Conservation (phyloP, 345 rosid genomes). For the Murraya koenigii region DNA sequence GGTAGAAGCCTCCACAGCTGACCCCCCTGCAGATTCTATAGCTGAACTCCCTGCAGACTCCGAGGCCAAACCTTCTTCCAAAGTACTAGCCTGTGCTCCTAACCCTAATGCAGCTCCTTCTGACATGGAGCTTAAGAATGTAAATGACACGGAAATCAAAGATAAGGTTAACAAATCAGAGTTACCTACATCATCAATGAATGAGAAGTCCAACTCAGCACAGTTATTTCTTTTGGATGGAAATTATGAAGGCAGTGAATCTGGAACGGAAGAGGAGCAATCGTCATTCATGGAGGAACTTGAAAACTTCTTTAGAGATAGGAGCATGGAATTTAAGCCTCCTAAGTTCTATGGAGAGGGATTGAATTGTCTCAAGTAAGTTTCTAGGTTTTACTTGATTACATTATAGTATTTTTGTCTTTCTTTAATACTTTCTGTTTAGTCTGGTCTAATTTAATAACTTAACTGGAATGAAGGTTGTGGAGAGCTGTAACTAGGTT, state of each 20-base stretch:
- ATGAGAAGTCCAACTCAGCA: conserved; percentile 36
- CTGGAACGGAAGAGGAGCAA: conserved; percentile 71
- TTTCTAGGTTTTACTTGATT: conserved; percentile 8
- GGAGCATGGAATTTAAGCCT: conserved; percentile 61
- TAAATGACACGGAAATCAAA: conserved; percentile 27
- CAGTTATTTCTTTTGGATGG: conserved; percentile 47
- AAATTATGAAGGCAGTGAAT: conserved; percentile 43
- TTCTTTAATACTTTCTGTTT: neutral
- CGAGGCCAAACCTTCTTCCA: conserved; percentile 24
- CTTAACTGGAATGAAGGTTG: conserved; percentile 39
- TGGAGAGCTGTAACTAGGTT: conserved; percentile 69
- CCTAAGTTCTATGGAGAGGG: conserved; percentile 73
- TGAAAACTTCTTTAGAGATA: conserved; percentile 55
- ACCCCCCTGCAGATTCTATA: neutral
- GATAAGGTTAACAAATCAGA: conserved; percentile 29
- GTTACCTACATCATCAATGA: conserved; percentile 21
- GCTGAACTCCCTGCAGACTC: neutral
- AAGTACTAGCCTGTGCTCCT: conserved; percentile 22
- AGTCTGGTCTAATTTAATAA: conserved; percentile 11
- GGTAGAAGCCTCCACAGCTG: neutral
- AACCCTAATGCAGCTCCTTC: conserved; percentile 34
- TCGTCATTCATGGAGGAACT: conserved; percentile 54
- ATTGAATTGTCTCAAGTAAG: conserved; percentile 69
- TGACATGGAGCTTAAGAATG: conserved; percentile 32
- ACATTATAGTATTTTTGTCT: no score